Conservation (phyloP, 2,329 filamentous ascomycete genomes). For the Didymella arachidicola region DNA sequence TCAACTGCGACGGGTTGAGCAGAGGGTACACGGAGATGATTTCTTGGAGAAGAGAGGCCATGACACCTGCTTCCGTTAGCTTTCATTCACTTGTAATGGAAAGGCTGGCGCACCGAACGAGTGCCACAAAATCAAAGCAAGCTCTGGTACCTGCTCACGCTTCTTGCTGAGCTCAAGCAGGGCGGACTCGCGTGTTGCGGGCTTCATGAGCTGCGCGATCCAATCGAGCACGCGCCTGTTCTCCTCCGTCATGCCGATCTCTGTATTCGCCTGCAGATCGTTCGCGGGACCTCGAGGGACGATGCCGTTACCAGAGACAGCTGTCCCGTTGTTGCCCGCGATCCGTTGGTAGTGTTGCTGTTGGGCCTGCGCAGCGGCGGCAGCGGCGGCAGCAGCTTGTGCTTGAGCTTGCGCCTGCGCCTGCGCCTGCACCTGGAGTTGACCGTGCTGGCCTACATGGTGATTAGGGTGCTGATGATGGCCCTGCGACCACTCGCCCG, state of each 20-base stretch:
- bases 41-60: slow-evolving; percentile 96
- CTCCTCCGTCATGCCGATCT: slow-evolving; percentile 76
- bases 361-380: slow-evolving; percentile 60
- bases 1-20: slow-evolving; percentile 94
- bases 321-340: slow-evolving; percentile 68
- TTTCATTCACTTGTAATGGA: slow-evolving; percentile 50
- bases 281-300: slow-evolving; percentile 50
- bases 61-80: slow-evolving; percentile 72
- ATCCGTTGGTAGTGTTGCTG: slow-evolving; percentile 75
- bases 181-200: slow-evolving; percentile 85
- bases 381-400: slow-evolving; percentile 60
- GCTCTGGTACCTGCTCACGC: slow-evolving; percentile 94
- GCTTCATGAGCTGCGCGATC: slow-evolving; percentile 90
- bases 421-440: slow-evolving; percentile 53
- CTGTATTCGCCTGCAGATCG: slow-evolving; percentile 48
- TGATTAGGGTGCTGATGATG: slow-evolving; percentile 53
- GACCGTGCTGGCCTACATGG: slow-evolving; percentile 52
- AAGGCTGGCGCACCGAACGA: slow-evolving; percentile 85
- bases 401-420: slow-evolving; percentile 57
- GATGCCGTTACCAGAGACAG: slow-evolving; percentile 46
- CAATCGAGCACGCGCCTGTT: slow-evolving; percentile 91
- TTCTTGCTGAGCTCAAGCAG: slow-evolving; percentile 98
- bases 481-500: slow-evolving; percentile 60
- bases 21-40: slow-evolving; percentile 99
- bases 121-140: slow-evolving; percentile 97